A percentile compares a stretch with the other conserved stretches of the same genome.
Evolutionary conservation across 306 rosid genomes (phyloP).

Genomic region (Alnus glutinosa): DNA sequence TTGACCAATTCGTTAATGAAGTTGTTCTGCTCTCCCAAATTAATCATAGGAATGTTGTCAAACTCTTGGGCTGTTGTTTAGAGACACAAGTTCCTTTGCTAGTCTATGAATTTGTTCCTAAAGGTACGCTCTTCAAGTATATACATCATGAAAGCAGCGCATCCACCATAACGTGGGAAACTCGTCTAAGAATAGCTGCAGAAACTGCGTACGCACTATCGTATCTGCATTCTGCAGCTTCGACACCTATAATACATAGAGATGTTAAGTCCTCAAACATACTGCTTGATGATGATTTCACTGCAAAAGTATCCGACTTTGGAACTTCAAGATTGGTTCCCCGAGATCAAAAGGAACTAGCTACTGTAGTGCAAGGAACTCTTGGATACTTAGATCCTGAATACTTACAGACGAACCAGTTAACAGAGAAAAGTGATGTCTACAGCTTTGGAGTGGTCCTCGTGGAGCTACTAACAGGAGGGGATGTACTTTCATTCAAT

Average conservation of each 20-base stretch:
- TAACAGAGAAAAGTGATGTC: conserved; percentile 41
- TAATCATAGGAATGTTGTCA: conserved; percentile 7
- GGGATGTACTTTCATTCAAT: conserved; percentile 27
- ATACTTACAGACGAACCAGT: conserved; percentile 30
- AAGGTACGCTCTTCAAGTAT: conserved; percentile 21
- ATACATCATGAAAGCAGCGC: background rate
- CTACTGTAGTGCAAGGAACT: conserved; percentile 39
- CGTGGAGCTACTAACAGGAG: conserved; percentile 33
- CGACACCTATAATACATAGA: conserved; percentile 35
- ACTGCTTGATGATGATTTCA: conserved; percentile 23
- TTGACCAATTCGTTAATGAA: conserved; percentile 24
- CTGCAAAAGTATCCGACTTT: conserved; percentile 40
- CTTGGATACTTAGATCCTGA: conserved; percentile 35
- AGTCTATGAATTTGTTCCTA: conserved; percentile 23
- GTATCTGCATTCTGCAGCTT: conserved; percentile 32
- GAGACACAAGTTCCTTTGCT: conserved; percentile 26
- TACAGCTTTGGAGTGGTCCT: conserved; percentile 48
- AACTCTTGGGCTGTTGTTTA: conserved; percentile 28
- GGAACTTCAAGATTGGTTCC: conserved; percentile 39
- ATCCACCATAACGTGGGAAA: background rate
- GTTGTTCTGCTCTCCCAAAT: background rate
- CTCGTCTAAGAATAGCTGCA: conserved; percentile 27
- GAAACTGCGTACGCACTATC: conserved; percentile 34
- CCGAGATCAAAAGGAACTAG: conserved; percentile 20
- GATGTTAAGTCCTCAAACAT: conserved; percentile 44